Evolutionary conservation across 2,329 filamentous ascomycete species (phyloP).

Genomic region (Phialocephala sp.): DNA sequence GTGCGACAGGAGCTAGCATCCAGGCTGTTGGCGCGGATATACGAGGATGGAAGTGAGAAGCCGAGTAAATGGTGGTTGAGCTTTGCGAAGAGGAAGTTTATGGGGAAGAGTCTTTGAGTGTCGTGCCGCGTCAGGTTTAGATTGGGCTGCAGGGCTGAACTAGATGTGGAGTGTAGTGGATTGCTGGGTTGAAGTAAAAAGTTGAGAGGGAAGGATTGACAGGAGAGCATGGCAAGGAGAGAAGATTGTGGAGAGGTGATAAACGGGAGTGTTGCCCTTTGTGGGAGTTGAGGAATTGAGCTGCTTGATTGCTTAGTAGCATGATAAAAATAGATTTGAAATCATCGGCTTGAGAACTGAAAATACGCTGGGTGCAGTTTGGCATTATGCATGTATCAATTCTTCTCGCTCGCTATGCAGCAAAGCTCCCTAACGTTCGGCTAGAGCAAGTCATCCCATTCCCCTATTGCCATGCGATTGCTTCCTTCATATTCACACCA

Average conservation of each 20-base stretch:
- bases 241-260: too few species aligned
- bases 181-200: background rate
- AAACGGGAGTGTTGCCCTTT: too few species aligned
- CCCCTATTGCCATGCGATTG: background rate
- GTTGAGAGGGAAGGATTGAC: too few species aligned
- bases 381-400: background rate
- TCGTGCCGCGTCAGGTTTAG: background rate
- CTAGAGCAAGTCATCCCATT: background rate
- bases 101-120: constrained; percentile 83
- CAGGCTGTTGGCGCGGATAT: constrained; percentile 84
- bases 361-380: background rate
- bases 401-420: background rate
- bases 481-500: background rate
- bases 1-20: constrained; percentile 89
- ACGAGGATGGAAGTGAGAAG: constrained; percentile 78
- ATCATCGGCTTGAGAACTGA: background rate
- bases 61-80: constrained; percentile 94
- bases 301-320: background rate
- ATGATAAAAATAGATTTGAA: background rate
- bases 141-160: too few species aligned
- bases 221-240: too few species aligned
- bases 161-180: background rate
- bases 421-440: background rate
- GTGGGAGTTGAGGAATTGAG: background rate
- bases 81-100: constrained; percentile 99